Conservation (phyloP, 371 early-diverging fungal species). For the Nematocida sp. region DNA sequence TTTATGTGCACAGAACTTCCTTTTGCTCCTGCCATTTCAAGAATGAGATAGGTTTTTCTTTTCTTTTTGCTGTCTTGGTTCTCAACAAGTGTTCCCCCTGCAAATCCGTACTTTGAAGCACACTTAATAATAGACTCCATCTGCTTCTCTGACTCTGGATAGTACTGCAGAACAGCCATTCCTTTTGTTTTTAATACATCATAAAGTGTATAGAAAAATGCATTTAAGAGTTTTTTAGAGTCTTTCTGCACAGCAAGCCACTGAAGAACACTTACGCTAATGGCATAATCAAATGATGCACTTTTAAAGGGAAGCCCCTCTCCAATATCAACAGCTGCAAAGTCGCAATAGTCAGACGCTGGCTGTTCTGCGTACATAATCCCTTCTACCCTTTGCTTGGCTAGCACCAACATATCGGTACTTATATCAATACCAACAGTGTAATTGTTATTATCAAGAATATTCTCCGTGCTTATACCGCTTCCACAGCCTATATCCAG, state of each 20-base stretch:
- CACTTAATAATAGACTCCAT: conserved; percentile 81
- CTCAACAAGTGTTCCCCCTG: conserved; percentile 88
- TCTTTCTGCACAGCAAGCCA: conserved; percentile 88
- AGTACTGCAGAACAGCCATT: conserved; percentile 93
- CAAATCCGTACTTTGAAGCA: conserved; percentile 86
- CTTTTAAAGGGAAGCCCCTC: conserved; percentile 87
- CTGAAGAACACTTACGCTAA: conserved; percentile 93
- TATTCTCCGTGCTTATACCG: conserved; percentile 85
- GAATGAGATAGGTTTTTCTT: conserved; percentile 69
- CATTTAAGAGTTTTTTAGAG: conserved; percentile 78
- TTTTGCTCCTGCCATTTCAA: conserved; percentile 47
- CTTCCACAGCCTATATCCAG: conserved; percentile 95
- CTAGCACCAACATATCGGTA: conserved; percentile 48
- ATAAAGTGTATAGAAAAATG: conserved; percentile 87
- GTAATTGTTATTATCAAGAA: conserved; percentile 78
- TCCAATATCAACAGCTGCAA: conserved; percentile 81
- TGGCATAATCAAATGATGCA: conserved; percentile 91
- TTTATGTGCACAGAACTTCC: conserved; percentile 27
- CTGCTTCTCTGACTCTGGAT: conserved; percentile 89
- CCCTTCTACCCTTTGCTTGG: conserved; percentile 24
- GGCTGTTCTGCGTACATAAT: conserved; percentile 38
- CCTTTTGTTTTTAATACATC: conserved; percentile 80
- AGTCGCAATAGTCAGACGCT: conserved; percentile 49
- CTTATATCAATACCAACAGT: conserved; percentile 57
- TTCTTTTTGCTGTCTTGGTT: conserved; percentile 90